Evolutionary conservation across 1,284 basidiomycete genomes (phyloP).

Genomic region (Ganoderma boninense): DNA sequence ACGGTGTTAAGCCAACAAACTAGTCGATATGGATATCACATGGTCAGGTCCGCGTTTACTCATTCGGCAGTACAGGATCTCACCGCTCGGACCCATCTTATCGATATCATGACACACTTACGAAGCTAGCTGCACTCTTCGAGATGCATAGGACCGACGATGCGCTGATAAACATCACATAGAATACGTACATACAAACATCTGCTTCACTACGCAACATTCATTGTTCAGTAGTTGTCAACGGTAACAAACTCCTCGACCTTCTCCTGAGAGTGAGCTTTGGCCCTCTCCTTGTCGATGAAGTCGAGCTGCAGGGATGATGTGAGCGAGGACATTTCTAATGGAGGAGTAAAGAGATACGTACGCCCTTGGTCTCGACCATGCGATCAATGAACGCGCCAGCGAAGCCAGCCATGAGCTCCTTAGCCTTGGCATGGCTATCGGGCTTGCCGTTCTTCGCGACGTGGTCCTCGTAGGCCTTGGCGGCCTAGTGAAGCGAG

Average conservation of each 20-base stretch:
- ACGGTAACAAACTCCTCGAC: slow-evolving; percentile 34
- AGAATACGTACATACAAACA: slow-evolving; percentile 19
- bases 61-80: background rate
- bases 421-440: slow-evolving; percentile 50
- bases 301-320: slow-evolving; percentile 45
- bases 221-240: slow-evolving; percentile 32
- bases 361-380: slow-evolving; percentile 54
- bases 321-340: background rate
- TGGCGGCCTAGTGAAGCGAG: slow-evolving; percentile 45
- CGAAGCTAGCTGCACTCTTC: background rate
- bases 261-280: slow-evolving; percentile 42
- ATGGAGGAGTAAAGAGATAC: background rate
- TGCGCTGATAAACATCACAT: background rate
- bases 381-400: slow-evolving; percentile 55
- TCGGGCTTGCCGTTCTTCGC: slow-evolving; percentile 48
- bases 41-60: background rate
- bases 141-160: background rate
- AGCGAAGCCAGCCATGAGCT: slow-evolving; percentile 50
- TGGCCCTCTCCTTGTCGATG: slow-evolving; percentile 54
- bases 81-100: background rate
- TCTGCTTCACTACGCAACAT: slow-evolving; percentile 2
- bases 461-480: slow-evolving; percentile 53
- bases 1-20: background rate
- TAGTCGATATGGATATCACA: background rate
- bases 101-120: background rate